Evolutionary conservation across 345 rosid species (phyloP).

Genomic region (Lumnitzera racemosa): DNA sequence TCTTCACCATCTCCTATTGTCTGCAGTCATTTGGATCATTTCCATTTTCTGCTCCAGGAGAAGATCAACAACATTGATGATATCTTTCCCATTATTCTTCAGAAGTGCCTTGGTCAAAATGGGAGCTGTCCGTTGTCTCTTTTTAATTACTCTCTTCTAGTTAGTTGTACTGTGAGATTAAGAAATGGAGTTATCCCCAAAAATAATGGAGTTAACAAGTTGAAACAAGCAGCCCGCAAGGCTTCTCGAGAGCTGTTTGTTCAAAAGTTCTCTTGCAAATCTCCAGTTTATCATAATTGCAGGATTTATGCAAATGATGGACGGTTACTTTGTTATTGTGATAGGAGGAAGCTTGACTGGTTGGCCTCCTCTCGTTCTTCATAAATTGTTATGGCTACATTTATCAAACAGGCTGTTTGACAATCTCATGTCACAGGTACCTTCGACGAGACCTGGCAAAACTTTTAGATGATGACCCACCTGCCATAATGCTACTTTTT

Average conservation of each 20-base stretch:
- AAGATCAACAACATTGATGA: slow-evolving; percentile 34
- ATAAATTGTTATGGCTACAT: slow-evolving; percentile 7
- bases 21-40: slow-evolving; percentile 61
- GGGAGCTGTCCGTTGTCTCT: slow-evolving; percentile 69
- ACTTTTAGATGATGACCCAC: slow-evolving; percentile 71
- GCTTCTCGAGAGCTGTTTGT: slow-evolving; percentile 76
- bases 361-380: slow-evolving; percentile 16
- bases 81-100: slow-evolving; percentile 39
- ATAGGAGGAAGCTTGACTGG: slow-evolving; percentile 90
- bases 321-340: slow-evolving; percentile 87
- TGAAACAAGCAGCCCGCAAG: slow-evolving; percentile 53
- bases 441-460: slow-evolving; percentile 69
- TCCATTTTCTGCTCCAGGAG: slow-evolving; percentile 34
- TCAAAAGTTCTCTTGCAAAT: slow-evolving; percentile 89
- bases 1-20: slow-evolving; percentile 61
- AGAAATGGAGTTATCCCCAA: slow-evolving; percentile 29
- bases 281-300: slow-evolving; percentile 95
- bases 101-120: slow-evolving; percentile 63
- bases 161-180: slow-evolving; percentile 39
- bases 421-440: slow-evolving; percentile 42
- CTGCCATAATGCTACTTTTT: slow-evolving; percentile 83
- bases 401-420: slow-evolving; percentile 8
- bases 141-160: slow-evolving; percentile 63
- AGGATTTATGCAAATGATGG: slow-evolving; percentile 94
- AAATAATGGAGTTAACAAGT: slow-evolving; percentile 42